Conservation (phyloP, 306 rosid species). For the Ammopiptanthus mongolicus region DNA sequence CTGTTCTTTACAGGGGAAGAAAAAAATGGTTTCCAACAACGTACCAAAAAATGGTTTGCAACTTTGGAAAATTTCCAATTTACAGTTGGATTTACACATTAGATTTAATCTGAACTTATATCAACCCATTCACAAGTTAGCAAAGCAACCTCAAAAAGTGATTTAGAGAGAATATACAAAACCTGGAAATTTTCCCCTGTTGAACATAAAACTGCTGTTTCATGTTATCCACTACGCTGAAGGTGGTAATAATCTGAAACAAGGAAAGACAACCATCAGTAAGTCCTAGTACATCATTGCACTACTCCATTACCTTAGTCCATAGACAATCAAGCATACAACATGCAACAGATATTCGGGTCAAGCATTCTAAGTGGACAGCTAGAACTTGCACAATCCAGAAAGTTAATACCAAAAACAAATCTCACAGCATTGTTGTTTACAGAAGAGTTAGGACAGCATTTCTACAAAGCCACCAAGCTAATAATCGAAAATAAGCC, state of each 20-base stretch:
- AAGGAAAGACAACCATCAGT: constrained; percentile 15
- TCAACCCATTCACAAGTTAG: constrained; percentile 1
- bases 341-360: not conserved
- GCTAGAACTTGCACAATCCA: not conserved
- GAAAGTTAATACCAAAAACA: not conserved
- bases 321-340: constrained; percentile 12
- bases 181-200: constrained; percentile 65
- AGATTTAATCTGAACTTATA: constrained; percentile 5
- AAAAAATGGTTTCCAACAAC: not conserved
- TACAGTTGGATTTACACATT: not conserved
- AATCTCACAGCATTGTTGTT: not conserved
- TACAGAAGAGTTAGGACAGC: not conserved
- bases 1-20: not conserved
- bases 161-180: constrained; percentile 17
- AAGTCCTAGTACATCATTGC: not conserved
- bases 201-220: constrained; percentile 80
- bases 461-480: constrained; percentile 7
- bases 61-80: not conserved
- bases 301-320: not conserved
- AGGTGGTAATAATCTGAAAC: constrained; percentile 85
- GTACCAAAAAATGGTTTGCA: not conserved
- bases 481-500: not conserved
- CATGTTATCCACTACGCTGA: constrained; percentile 95
- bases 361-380: constrained; percentile 8
- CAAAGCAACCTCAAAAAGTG: not conserved